Evolutionary conservation across 345 rosid genomes (phyloP).

Genomic region (Brassica juncea): DNA sequence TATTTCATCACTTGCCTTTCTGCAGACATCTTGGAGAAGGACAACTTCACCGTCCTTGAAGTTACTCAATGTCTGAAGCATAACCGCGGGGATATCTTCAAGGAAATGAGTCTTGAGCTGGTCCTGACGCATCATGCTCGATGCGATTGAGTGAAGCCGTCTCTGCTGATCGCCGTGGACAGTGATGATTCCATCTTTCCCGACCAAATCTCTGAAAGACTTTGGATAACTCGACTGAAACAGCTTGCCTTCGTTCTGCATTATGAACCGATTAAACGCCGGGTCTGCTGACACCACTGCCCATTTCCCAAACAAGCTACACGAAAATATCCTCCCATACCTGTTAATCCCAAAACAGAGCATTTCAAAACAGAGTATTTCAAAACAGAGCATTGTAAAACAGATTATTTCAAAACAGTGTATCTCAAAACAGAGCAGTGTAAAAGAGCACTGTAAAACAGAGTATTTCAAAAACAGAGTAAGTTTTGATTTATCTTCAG

Average conservation of each 20-base stretch:
- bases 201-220: conserved; percentile 82
- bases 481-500: neutral
- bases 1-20: conserved; percentile 56
- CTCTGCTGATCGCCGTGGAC: conserved; percentile 78
- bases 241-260: conserved; percentile 80
- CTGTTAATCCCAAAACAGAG: conserved; percentile 35
- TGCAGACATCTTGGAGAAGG: conserved; percentile 75
- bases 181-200: conserved; percentile 79
- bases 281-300: conserved; percentile 82
- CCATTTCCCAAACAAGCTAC: conserved; percentile 75
- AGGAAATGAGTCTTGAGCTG: conserved; percentile 71
- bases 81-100: conserved; percentile 58
- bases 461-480: neutral
- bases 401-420: neutral
- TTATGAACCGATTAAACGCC: conserved; percentile 60
- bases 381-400: neutral
- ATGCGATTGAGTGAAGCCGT: conserved; percentile 76
- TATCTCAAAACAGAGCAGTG: conserved; percentile 6
- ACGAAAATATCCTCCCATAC: conserved; percentile 76
- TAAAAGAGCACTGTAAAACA: neutral
- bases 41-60: conserved; percentile 54
- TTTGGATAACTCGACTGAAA: conserved; percentile 88
- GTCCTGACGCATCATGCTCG: conserved; percentile 74
- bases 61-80: conserved; percentile 49
- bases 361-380: conserved; percentile 11